Evolutionary conservation across 2,329 filamentous ascomycete species (phyloP), one percentile per base, ranked within the genome.

Genomic region (Nemania sp.): DNA sequence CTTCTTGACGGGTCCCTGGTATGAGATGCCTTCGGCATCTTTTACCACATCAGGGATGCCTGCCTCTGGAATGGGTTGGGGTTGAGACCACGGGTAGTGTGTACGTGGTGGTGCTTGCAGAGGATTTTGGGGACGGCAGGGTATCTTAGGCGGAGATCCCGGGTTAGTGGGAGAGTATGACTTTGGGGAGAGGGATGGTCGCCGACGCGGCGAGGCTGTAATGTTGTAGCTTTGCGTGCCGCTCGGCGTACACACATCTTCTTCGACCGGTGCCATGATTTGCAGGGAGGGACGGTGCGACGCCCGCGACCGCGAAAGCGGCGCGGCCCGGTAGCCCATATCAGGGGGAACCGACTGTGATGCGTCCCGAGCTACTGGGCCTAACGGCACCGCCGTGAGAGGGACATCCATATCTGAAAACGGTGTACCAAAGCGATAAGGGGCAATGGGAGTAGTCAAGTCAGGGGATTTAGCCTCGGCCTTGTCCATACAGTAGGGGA

Each of bases 261-360:
- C 90, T 63, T 87, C 83, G 42, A 92, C 79, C n/a, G 87, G 80
- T 0, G 89, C 88, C 72, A 92, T 83, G 60, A 87, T 80, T 34
- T 83, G 81, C 75, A 90, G 85, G 5, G 88, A 90, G 0, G 90
- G 89, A 2, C 89, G 85, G 54, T 88, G 84, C 45, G 84, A 87
- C 17, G 83, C 77, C 54, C 84, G 83, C 82, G 80, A 35, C 42
- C 40, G 72, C 73, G 25, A 75, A 72, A 59, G 68, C 67, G 66
- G 73, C 64, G 61, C 68, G 60, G 68, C 63, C 69, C 87, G 85
- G 79, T 90, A 97, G 73, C 87, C 88, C 92, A 97, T 97, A 77
- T 96, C 88, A 6, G 94, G 94, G 45, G 94, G 94, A 0, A 97
- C 94, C 5, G 93, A 97, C 75, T 97, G 92, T 25, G 92, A 96